Base-by-base conservation (phyloP, 2,329 filamentous ascomycete genomes). In the Pyrenochaeta sp. region DNA sequence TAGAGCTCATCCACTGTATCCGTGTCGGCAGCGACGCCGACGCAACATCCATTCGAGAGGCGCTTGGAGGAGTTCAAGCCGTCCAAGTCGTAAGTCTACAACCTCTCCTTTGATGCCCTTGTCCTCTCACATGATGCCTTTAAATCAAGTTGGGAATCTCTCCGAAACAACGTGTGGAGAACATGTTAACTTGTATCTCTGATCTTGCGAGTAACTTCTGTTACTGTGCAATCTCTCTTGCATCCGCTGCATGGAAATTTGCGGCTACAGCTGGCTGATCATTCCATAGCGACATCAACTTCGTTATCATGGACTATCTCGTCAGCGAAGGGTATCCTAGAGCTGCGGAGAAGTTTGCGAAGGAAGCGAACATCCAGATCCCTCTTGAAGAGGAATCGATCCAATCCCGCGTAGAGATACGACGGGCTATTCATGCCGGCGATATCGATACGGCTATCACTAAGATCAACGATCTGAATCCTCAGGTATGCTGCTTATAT, bases 71-170 rank as follows among this genome's bases (percentile, higher is more conserved):
- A 92, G 58, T 84, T 92, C 61, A 93, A 90, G 67, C 85, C 90
- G 35, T 88, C 89, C 22, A 99, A 97, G 75, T 90, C 86, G 94
- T 96, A 86, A 76, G 87, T 65, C 3, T 41, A 36, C 21, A 15
- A 17, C 27, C 41, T 32, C 51, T 37, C 41, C 10, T 17, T 20
- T 29, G 18, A 14, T 17, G 30, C 45, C 26, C 15, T 24, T 31
- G 35, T 44, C 27, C 45, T 45, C 50, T 54, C 48, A 84, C 80
- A 96, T 96, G 92, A 95, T 89, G 83, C 68, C 79, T 81, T 76
- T 77, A 77, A 86, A 86, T 60, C 89, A 95, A 96, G 83, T 85
- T 99, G 94, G 94, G 94, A 99, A 99, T 99, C 94, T 99, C 95
- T 99, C 94, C 88, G 90, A 97, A 89, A 82, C 84, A 75, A 78